A percentile compares a stretch with the other conserved stretches of the same genome.
Evolutionary conservation across 768 basidiomycete species (phyloP).

Genomic region (Phylloporus sp.): DNA sequence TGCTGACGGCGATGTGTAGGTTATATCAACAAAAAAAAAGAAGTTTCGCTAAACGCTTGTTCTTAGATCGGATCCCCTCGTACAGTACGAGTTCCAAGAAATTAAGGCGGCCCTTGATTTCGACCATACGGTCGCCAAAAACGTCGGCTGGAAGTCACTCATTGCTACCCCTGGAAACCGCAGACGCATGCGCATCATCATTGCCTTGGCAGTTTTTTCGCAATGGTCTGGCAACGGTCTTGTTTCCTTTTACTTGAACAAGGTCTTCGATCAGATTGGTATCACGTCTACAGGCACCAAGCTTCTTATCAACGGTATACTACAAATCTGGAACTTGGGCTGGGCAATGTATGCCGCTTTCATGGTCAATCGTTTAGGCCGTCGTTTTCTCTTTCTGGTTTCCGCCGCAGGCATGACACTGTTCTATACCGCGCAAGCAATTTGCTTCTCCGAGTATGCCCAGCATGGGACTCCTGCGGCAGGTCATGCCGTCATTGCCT

Average conservation of each 20-base stretch:
- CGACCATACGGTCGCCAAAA: conserved; percentile 55
- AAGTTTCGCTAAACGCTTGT: background rate
- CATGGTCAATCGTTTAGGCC: conserved; percentile 62
- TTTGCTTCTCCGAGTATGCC: conserved; percentile 57
- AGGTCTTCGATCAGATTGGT: conserved; percentile 66
- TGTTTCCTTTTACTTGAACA: conserved; percentile 77
- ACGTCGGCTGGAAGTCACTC: conserved; percentile 68
- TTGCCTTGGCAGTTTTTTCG: conserved; percentile 78
- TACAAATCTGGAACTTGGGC: conserved; percentile 76
- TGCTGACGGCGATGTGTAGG: conserved; percentile 64
- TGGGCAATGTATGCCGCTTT: conserved; percentile 58
- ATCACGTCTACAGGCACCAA: conserved; percentile 58
- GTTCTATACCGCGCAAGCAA: conserved; percentile 66
- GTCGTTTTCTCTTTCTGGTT: conserved; percentile 65
- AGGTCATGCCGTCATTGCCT: conserved; percentile 71
- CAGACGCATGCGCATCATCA: conserved; percentile 71
- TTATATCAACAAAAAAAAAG: background rate
- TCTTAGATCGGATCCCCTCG: conserved; percentile 56
- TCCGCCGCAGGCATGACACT: conserved; percentile 58
- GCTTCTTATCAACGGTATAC: conserved; percentile 82
- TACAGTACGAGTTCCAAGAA: conserved; percentile 72
- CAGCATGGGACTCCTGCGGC: conserved; percentile 39
- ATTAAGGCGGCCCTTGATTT: conserved; percentile 75
- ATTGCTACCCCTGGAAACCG: conserved; percentile 66
- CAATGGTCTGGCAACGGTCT: conserved; percentile 87